Conservation (phyloP, 2,329 filamentous ascomycete genomes). For the Dactylellina cionopaga region DNA sequence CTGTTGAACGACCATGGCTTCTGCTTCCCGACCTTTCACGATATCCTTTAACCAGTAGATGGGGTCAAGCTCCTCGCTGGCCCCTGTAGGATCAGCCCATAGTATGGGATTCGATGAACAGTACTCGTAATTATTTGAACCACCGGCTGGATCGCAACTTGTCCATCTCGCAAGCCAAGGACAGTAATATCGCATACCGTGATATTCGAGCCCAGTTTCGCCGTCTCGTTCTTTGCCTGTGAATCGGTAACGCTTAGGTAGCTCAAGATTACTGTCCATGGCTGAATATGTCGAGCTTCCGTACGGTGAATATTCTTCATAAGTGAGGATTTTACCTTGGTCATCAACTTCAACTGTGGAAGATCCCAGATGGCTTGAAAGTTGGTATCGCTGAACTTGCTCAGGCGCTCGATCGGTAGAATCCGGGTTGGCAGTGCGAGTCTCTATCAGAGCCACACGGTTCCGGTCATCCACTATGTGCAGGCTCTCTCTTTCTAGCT, state of each 20-base stretch:
- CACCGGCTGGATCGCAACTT: constrained; percentile 53
- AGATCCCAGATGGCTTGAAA: neutral
- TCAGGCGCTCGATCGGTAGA: neutral
- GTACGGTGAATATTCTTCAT: constrained; percentile 58
- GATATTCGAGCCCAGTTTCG: constrained; percentile 57
- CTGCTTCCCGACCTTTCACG: too few relatives aligned
- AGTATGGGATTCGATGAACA: neutral
- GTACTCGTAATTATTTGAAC: neutral
- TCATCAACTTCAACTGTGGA: constrained; percentile 51
- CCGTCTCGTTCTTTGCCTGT: constrained; percentile 54
- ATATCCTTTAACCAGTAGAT: too few relatives aligned
- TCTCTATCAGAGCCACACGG: neutral
- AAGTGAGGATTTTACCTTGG: constrained; percentile 55
- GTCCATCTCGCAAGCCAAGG: constrained; percentile 56
- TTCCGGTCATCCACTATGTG: neutral
- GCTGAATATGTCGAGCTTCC: constrained; percentile 50
- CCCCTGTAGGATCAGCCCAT: neutral
- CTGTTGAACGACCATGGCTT: too few relatives aligned
- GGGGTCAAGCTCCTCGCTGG: too few relatives aligned
- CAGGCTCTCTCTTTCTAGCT: neutral
- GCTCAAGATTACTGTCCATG: constrained; percentile 5
- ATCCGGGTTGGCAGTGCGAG: neutral
- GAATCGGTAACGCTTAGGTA: constrained; percentile 56
- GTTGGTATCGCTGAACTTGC: neutral
- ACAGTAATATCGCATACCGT: constrained; percentile 56